Conservation (phyloP, 1,284 basidiomycete genomes). For the Boletus smithii region DNA sequence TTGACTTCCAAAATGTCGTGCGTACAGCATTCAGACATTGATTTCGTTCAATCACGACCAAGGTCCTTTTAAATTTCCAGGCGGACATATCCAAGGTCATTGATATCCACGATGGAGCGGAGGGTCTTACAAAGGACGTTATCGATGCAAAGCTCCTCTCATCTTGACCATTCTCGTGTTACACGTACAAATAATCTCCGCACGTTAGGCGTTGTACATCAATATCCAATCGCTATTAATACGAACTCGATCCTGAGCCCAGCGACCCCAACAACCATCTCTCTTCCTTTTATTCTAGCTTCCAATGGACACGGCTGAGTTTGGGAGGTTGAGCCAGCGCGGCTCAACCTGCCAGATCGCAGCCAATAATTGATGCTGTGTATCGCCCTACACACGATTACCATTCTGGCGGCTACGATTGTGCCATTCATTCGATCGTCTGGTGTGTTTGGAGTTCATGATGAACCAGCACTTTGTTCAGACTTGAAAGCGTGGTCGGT, state of each 20-base stretch:
- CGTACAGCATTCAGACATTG: constrained; percentile 26
- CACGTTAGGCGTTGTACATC: background rate
- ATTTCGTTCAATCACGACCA: constrained; percentile 2
- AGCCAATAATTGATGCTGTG: no score
- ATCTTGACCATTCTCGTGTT: constrained; percentile 6
- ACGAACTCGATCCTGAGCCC: background rate
- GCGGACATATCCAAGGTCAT: constrained; percentile 73
- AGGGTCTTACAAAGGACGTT: constrained; percentile 69
- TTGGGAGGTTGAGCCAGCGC: no score
- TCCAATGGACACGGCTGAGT: no score
- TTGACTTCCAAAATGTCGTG: constrained; percentile 77
- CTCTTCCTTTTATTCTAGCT: no score
- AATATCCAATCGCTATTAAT: background rate
- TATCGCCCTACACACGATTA: no score
- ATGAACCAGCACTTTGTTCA: no score
- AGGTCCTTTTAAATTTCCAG: constrained; percentile 36
- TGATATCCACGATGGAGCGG: constrained; percentile 78
- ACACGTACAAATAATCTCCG: background rate
- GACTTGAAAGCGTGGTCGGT: no score
- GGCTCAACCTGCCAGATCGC: no score
- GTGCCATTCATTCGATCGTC: no score
- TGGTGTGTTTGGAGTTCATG: no score
- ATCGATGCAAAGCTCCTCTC: constrained; percentile 62
- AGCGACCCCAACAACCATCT: no score
- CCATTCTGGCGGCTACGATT: no score